Evolutionary conservation across 2,329 filamentous ascomycete species (phyloP), one percentile per base, ranked within the genome.

Genomic region (Cladosporium oxysporum): DNA sequence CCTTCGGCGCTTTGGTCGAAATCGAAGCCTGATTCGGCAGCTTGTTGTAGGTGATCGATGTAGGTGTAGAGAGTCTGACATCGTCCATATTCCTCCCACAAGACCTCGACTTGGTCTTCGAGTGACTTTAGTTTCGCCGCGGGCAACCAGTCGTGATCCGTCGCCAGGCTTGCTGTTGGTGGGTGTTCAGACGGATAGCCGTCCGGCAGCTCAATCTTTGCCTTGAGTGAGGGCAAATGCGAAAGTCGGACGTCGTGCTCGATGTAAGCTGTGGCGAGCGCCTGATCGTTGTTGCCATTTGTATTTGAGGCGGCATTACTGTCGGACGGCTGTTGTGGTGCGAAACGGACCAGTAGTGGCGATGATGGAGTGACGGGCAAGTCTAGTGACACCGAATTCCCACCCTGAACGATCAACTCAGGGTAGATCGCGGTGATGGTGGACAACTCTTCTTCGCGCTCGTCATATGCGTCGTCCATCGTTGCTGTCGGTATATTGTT

Each of bases 361-460:
- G 78, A 77, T 10, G 82, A 76, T 3, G 86, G 86, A 31, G 83
- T 79, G 31, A 89, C 83, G 6, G 83, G 79, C 21, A 90, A 74
- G 26, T 87, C 82, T 58, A 90, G 79, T 5, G 79, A 81, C 1
- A 85, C 85, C 64, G 77, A 76, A 71, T 83, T 85, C 10, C 72
- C 70, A 10, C 81, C 72, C 62, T 87, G 80, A 66, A 84, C 75
- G 35, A 78, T 76, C 21, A 89, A 81, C 76, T 90, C 87, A 1
- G 87, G 87, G 67, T 82, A 90, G 65, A 90, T 90, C 59, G 87
- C 86, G 53, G 82, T 80, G 66, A 90, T 82, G 28, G 86, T 83
- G 11, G 80, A 82, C 57, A 89, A 78, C 76, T 90, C 87, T 70
- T 87, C 82, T 33, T 81, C 79, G 68, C 87, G 83, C 70, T 89